A percentile compares a stretch with the other conserved stretches of the same genome.
phyloP scores from a whole-genome alignment of 345 rosid genomes.

The Syzygium aromaticum region DNA sequence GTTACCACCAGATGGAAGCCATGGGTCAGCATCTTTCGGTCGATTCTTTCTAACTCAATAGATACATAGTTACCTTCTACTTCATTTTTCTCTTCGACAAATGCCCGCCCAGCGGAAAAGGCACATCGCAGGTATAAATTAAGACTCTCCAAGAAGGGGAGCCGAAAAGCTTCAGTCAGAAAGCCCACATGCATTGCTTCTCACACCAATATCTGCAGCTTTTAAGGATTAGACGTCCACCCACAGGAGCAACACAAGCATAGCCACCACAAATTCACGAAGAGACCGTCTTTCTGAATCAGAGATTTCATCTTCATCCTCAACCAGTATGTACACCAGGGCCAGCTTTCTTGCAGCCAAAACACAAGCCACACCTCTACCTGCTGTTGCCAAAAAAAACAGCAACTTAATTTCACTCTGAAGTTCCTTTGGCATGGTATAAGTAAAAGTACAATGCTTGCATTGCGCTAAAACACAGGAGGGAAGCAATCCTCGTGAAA shows the following conservation, averaged over 20 bases:
- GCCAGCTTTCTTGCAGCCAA: slow-evolving; percentile 69
- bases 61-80: neutral
- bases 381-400: slow-evolving; percentile 27
- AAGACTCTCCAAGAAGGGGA: neutral
- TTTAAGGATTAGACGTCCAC: neutral
- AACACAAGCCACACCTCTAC: slow-evolving; percentile 69
- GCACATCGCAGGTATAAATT: neutral
- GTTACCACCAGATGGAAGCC: neutral
- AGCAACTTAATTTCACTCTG: neutral
- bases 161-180: too few relatives aligned
- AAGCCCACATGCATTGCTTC: neutral
- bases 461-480: rapidly evolving
- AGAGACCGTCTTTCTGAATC: rapidly evolving
- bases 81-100: neutral
- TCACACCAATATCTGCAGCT: neutral
- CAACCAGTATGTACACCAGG: slow-evolving; percentile 55
- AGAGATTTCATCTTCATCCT: slow-evolving; percentile 41
- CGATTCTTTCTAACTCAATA: neutral
- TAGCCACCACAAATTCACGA: neutral
- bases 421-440: rapidly evolving
- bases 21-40: neutral
- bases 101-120: neutral
- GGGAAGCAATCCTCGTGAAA: rapidly evolving
- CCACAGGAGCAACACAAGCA: neutral
- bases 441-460: rapidly evolving